phyloP scores from a whole-genome alignment of 2,329 filamentous ascomycete species.

The Coniochaeta sp. region DNA sequence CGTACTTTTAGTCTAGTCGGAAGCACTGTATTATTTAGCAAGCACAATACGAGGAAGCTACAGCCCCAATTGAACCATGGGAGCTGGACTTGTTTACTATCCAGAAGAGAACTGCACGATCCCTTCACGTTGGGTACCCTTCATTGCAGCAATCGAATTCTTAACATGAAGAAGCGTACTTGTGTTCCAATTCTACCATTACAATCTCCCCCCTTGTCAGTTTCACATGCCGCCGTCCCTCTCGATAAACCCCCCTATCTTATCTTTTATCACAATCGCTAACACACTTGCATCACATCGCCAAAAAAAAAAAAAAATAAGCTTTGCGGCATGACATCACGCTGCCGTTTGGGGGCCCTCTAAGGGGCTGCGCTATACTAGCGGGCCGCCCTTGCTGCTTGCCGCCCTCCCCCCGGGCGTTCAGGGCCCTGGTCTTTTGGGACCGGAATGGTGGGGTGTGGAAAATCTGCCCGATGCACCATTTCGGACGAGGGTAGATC shows the following conservation, averaged over 20 bases:
- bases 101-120: too few relatives aligned
- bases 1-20: too few relatives aligned
- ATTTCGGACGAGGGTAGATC: not conserved
- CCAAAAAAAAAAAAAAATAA: not conserved
- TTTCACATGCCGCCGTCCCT: too few relatives aligned
- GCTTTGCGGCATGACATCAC: constrained; percentile 5
- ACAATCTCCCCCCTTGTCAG: too few relatives aligned
- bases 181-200: too few relatives aligned
- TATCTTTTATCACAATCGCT: not conserved
- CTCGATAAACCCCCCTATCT: not conserved
- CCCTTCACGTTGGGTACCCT: too few relatives aligned
- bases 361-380: not conserved
- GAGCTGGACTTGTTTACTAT: too few relatives aligned
- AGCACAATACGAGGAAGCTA: too few relatives aligned
- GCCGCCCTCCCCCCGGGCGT: not conserved
- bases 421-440: not conserved
- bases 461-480: not conserved
- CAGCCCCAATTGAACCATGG: too few relatives aligned
- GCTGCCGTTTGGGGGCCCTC: not conserved
- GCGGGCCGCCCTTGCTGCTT: not conserved
- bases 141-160: too few relatives aligned
- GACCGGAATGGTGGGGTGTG: not conserved
- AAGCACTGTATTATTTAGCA: too few relatives aligned
- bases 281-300: not conserved
- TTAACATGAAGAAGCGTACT: too few relatives aligned